Base-by-base conservation (phyloP, 768 basidiomycete genomes). In the Tephrocybe sp. region DNA sequence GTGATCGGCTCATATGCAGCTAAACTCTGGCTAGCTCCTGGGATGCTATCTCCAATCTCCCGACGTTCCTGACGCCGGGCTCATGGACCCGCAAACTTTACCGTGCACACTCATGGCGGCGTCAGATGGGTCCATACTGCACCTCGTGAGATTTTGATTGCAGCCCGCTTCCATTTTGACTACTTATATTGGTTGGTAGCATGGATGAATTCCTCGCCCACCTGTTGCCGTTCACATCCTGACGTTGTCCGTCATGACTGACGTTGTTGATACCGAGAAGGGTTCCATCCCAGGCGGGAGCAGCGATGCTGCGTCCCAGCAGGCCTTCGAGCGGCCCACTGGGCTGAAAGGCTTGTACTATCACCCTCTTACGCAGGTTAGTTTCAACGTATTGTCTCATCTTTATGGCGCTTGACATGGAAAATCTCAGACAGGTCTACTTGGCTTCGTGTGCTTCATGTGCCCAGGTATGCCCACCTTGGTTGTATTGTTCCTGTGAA, bases 391-490 rank as follows among this genome's bases (percentile, higher is more conserved):
- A 5, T 17, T 26, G 9, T 0, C 9, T 37, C 32, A 4, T 42
- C 15, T 18, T 32, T 34, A 11, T 28, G 14, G 21, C 6, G 18
- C n/a, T 21, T n/a, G 34, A 10, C 33, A 18, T 40, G 14, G 28
- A 30, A 23, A 48, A 32, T 42, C 11, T 26, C 20, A 72, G 71
- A 69, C 87, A 44, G 66, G 65, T 45, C 69, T 91, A 66, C 72
- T 90, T 15, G 89, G 86, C 36, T 74, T 90, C 41, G 81, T 90
- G 42, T 87, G 86, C 54, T 83, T 83, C 62, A 80, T 83, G 81
- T 73, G 78, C 58, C 76, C 76, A 55, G 77, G 75, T 68, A 68
- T 73, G 64, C 77, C 42, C 55, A 23, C 17, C 20, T 23, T 8
- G 28, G 34, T 28, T 4, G 25, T 33, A 23, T 45, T 46, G 30